Evolutionary conservation across 768 basidiomycete genomes (phyloP), one percentile per base, ranked within the genome.

Genomic region (Collybia mongolica): DNA sequence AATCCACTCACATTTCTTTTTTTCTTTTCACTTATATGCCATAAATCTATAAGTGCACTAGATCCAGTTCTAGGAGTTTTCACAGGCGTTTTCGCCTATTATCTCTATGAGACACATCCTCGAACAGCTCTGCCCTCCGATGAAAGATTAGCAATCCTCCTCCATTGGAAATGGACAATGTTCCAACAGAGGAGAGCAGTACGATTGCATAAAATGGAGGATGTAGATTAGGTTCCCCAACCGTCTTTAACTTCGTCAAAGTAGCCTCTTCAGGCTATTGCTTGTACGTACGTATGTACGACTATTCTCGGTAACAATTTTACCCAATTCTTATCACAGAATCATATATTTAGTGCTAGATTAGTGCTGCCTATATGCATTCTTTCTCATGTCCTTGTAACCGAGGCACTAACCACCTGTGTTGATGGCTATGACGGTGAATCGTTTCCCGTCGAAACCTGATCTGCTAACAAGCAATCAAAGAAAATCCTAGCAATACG

Each of bases 41-140:
- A 32, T 32, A 32, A 26, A 32, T 12, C 9, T 36, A 36, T 35
- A 53, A 93, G 90, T 22, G 63, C 77, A 1, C 58, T 90, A 4
- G 91, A 93, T 65, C 83, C 87, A 4, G 49, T 89, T 14, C 67
- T 93, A 36, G 91, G 90, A 6, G 67, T 91, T 46, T 84, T 90
- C 61, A 91, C 90, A 1, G 91, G 91, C 11, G 64, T 81, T 36
- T 66, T 91, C 38, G 91, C 91, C 5, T 93, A 83, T 64, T 84
- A 89, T 63, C 79, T 93, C 32, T 80, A 88, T 64, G 90, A 93
- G 63, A 85, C 74, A 23, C 82, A 93, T 65, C 91, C 90, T 5
- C 82, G 90, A 35, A 88, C 83, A 3, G 83, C 78, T 7, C 72
- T 83, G 14, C 70, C 78, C 0, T 68, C 73, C 20, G 80, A 84